Conservation (phyloP, 495 filamentous ascomycete genomes). For the Talaromyces stipitatus region DNA sequence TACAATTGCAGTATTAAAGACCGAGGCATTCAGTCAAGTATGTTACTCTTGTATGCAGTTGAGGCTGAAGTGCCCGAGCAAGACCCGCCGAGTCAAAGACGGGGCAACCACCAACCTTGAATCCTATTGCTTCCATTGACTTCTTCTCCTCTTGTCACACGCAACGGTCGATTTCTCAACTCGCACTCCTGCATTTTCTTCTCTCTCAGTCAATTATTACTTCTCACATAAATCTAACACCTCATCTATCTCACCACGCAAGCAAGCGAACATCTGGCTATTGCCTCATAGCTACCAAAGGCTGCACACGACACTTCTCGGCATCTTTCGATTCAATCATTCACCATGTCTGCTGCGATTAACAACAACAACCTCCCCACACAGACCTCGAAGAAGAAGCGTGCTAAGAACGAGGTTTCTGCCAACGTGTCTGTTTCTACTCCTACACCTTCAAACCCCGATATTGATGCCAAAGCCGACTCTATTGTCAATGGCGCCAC, state of each 20-base stretch:
- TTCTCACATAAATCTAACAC: neutral
- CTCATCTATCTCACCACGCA: neutral
- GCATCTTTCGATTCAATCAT: neutral
- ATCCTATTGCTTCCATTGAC: conserved; percentile 1
- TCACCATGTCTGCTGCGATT: conserved; percentile 32
- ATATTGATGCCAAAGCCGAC: conserved; percentile 19
- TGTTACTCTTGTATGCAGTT: too few relatives aligned
- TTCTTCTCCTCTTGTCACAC: neutral
- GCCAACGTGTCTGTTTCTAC: conserved; percentile 9
- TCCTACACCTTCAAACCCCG: conserved; percentile 10
- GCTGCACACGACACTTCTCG: neutral
- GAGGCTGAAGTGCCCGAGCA: neutral
- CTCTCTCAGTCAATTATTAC: neutral
- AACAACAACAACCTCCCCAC: conserved; percentile 15
- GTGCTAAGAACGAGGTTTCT: conserved; percentile 22
- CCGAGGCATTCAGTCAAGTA: too few relatives aligned
- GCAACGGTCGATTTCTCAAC: neutral
- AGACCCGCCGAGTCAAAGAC: neutral
- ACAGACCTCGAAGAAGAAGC: conserved; percentile 34
- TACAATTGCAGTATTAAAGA: too few relatives aligned
- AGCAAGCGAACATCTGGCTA: neutral
- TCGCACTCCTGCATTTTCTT: neutral
- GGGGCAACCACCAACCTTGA: neutral
- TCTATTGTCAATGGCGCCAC: conserved; percentile 41
- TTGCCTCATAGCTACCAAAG: neutral